A percentile compares a stretch with the other conserved stretches of the same genome.
Evolutionary conservation across 805 yeast genomes (phyloP).

Genomic region (Suhomyces sp.): DNA sequence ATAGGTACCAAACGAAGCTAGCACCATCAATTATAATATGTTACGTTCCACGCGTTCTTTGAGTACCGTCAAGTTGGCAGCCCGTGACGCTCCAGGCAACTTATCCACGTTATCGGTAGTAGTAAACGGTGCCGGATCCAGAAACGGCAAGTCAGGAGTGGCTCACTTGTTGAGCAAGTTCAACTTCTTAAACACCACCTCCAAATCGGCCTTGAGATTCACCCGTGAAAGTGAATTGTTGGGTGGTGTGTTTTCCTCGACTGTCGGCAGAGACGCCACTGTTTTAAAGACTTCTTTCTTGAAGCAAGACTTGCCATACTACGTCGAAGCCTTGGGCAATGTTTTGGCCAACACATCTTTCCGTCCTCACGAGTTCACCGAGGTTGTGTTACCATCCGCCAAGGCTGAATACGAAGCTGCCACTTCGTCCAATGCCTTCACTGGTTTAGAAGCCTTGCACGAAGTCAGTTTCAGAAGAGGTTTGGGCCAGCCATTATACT

Average conservation of each 20-base stretch:
- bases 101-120: constrained; percentile 76
- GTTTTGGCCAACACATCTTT: constrained; percentile 66
- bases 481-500: constrained; percentile 78
- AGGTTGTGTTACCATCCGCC: constrained; percentile 79
- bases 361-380: constrained; percentile 81
- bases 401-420: constrained; percentile 58
- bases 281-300: constrained; percentile 79
- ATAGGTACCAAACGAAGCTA: background rate
- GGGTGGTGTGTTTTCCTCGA: constrained; percentile 75
- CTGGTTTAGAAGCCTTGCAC: constrained; percentile 77
- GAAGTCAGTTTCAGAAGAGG: constrained; percentile 81
- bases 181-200: constrained; percentile 76
- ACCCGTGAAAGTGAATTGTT: constrained; percentile 92
- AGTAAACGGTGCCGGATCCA: constrained; percentile 81
- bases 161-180: constrained; percentile 83
- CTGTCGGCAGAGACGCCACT: constrained; percentile 79
- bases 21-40: background rate
- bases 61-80: constrained; percentile 47
- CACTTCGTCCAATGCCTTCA: constrained; percentile 47
- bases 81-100: constrained; percentile 60
- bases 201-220: constrained; percentile 86
- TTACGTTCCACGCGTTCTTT: constrained; percentile 31
- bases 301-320: constrained; percentile 87
- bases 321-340: constrained; percentile 78
- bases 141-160: constrained; percentile 70